These are phyloP conservation scores for Pichia sp. DNA, from an alignment of 1,139 yeast genomes.

Conservation along the genomic window DNA sequence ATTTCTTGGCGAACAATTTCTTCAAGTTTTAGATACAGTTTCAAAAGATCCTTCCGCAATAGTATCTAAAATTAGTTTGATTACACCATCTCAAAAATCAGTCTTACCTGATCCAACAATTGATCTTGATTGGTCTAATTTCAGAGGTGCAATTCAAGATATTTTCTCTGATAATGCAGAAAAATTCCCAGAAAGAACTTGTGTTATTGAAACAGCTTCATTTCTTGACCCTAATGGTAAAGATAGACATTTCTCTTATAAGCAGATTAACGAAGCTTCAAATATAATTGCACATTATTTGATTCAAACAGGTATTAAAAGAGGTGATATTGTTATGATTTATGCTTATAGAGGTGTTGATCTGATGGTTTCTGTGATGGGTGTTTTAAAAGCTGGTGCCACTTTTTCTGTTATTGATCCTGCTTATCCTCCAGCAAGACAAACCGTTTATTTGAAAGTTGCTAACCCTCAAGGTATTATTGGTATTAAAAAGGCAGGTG, in stretches of 20 bases:
- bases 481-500: slow-evolving; percentile 86
- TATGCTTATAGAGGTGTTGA: slow-evolving; percentile 98
- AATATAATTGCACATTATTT: slow-evolving; percentile 88
- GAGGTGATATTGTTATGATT: slow-evolving; percentile 95
- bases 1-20: slow-evolving; percentile 66
- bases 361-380: slow-evolving; percentile 93
- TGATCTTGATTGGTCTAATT: slow-evolving; percentile 85
- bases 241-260: slow-evolving; percentile 71
- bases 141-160: slow-evolving; percentile 93
- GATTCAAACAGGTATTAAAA: slow-evolving; percentile 67
- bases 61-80: slow-evolving; percentile 58
- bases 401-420: slow-evolving; percentile 98
- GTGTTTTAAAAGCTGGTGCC: slow-evolving; percentile 96
- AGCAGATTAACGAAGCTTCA: slow-evolving; percentile 88
- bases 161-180: slow-evolving; percentile 82
- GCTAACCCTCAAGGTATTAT: slow-evolving; percentile 90
- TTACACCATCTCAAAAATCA: slow-evolving; percentile 53
- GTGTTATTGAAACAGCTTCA: slow-evolving; percentile 88
- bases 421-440: slow-evolving; percentile 98
- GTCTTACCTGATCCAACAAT: slow-evolving; percentile 81
- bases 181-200: slow-evolving; percentile 72
- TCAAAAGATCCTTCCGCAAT: slow-evolving; percentile 32
- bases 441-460: slow-evolving; percentile 82
- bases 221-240: slow-evolving; percentile 46
- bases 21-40: slow-evolving; percentile 40